Conservation (phyloP, 768 basidiomycete genomes). For the Suillus discolor region DNA sequence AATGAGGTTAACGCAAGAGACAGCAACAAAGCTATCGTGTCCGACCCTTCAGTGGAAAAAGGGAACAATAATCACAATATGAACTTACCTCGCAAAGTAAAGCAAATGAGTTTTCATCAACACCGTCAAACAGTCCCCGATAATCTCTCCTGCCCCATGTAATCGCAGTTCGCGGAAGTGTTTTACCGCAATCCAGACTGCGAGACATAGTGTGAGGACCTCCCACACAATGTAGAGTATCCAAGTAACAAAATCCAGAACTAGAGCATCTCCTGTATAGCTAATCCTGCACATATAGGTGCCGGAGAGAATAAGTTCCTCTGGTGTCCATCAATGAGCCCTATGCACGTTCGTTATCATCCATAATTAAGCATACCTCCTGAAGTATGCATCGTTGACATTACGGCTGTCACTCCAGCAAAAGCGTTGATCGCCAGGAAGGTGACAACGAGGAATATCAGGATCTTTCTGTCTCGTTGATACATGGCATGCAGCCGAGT, state of each 20-base stretch:
- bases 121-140: background rate
- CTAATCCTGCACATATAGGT: background rate
- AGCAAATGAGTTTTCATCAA: background rate
- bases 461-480: background rate
- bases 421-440: background rate
- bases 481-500: background rate
- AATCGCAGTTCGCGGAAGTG: background rate
- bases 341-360: background rate
- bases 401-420: accelerated
- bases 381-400: background rate
- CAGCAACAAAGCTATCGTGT: background rate
- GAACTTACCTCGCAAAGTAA: background rate
- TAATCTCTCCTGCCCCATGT: background rate
- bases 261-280: background rate
- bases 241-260: background rate
- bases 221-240: background rate
- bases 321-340: background rate
- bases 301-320: background rate
- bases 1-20: background rate
- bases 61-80: background rate
- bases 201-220: background rate
- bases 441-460: background rate
- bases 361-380: background rate
- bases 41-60: background rate
- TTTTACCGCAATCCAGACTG: background rate